phyloP scores from a whole-genome alignment of 257 asterid species.

The Agastache rugosa region DNA sequence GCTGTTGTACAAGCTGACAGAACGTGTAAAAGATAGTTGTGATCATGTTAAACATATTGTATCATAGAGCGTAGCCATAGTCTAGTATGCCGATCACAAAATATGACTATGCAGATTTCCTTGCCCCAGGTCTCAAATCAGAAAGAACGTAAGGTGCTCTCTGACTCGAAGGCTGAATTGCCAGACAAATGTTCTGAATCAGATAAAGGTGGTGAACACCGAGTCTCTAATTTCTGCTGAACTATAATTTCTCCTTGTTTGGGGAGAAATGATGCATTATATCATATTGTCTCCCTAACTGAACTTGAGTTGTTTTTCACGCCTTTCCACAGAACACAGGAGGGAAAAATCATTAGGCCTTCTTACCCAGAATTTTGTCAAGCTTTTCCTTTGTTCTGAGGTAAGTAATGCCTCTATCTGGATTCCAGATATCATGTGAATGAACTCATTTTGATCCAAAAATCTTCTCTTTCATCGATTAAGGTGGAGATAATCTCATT shows the following conservation, averaged over 20 bases:
- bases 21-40: background rate
- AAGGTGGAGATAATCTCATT: slow-evolving; percentile 65
- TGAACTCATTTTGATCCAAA: slow-evolving; percentile 15
- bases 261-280: slow-evolving; percentile 1
- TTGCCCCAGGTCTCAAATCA: slow-evolving; percentile 40
- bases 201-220: slow-evolving; percentile 44
- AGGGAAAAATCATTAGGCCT: slow-evolving; percentile 66
- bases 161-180: slow-evolving; percentile 36
- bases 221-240: slow-evolving; percentile 24
- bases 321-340: slow-evolving; percentile 53
- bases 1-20: background rate
- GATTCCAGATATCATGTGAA: background rate
- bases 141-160: slow-evolving; percentile 36
- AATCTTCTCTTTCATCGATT: slow-evolving; percentile 31
- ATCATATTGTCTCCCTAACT: slow-evolving; percentile 7
- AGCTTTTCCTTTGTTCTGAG: slow-evolving; percentile 68
- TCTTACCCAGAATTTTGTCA: slow-evolving; percentile 65
- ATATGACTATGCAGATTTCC: slow-evolving; percentile 20
- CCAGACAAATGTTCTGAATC: slow-evolving; percentile 41
- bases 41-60: background rate
- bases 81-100: slow-evolving; percentile 15
- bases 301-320: slow-evolving; percentile 26
- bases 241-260: background rate
- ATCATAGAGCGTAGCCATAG: background rate
- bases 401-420: slow-evolving; percentile 48